These are phyloP conservation scores for Zygosaccharomyces pseudobailii DNA, from an alignment of 1,139 yeast genomes.

Conservation along the genomic window DNA sequence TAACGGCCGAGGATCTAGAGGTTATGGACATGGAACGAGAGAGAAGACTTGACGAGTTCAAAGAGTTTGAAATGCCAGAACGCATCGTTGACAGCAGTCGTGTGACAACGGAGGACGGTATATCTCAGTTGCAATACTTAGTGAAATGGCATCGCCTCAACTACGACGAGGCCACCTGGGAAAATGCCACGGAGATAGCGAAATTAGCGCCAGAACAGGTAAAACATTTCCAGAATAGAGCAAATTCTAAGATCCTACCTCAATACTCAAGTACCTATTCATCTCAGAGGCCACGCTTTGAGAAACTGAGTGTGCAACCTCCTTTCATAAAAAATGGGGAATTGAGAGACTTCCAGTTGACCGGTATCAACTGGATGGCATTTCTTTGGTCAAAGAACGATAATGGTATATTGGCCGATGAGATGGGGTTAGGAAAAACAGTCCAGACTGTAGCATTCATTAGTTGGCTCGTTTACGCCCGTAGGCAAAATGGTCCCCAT, in stretches of 20 bases:
- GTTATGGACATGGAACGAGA: constrained; percentile 87
- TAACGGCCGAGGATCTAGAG: constrained; percentile 85
- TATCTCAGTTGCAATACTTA: constrained; percentile 67
- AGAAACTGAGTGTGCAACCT: constrained; percentile 83
- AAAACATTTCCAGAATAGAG: constrained; percentile 72
- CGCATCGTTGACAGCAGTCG: constrained; percentile 86
- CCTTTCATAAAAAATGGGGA: constrained; percentile 86
- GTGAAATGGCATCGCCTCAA: constrained; percentile 93
- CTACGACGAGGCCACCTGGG: constrained; percentile 98
- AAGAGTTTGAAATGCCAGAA: constrained; percentile 79
- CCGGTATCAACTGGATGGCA: constrained; percentile 99
- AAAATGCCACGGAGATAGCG: constrained; percentile 83
- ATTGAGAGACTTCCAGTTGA: constrained; percentile 91
- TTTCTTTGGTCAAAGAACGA: constrained; percentile 96
- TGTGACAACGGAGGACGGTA: constrained; percentile 55
- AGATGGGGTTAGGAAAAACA: constrained; percentile 98
- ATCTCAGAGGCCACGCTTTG: constrained; percentile 77
- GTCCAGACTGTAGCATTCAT: constrained; percentile 94
- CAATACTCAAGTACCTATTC: constrained; percentile 75
- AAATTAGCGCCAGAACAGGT: constrained; percentile 81
- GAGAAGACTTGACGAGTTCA: constrained; percentile 73
- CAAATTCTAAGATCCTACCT: constrained; percentile 81
- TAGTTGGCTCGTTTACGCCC: constrained; percentile 89
- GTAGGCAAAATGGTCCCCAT: constrained; percentile 97
- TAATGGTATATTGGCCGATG: constrained; percentile 97